Evolutionary conservation across 1,139 yeast species (phyloP).

Genomic region (Geotrichum histeridarum): DNA sequence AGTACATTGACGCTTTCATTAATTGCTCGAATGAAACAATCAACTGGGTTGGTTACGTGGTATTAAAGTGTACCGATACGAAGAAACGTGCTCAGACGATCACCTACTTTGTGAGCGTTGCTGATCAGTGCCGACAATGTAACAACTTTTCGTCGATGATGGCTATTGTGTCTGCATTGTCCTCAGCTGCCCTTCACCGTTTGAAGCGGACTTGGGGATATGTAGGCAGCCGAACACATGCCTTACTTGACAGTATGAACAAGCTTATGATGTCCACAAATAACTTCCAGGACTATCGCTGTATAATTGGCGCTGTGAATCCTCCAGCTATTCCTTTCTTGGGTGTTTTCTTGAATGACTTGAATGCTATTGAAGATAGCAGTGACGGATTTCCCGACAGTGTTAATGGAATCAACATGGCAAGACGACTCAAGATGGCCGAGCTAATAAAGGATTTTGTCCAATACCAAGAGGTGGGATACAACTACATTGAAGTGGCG

Average conservation of each 20-base stretch:
- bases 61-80: slow-evolving; percentile 57
- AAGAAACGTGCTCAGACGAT: slow-evolving; percentile 66
- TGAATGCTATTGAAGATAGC: slow-evolving; percentile 86
- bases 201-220: slow-evolving; percentile 79
- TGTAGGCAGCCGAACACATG: slow-evolving; percentile 51
- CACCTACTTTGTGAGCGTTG: slow-evolving; percentile 72
- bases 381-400: slow-evolving; percentile 67
- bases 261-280: slow-evolving; percentile 81
- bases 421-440: slow-evolving; percentile 69
- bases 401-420: slow-evolving; percentile 65
- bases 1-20: slow-evolving; percentile 57
- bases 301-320: slow-evolving; percentile 61
- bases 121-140: slow-evolving; percentile 68
- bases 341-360: slow-evolving; percentile 84
- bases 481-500: slow-evolving; percentile 56
- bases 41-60: slow-evolving; percentile 75
- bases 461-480: slow-evolving; percentile 62
- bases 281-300: slow-evolving; percentile 84
- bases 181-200: slow-evolving; percentile 82
- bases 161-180: slow-evolving; percentile 82
- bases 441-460: slow-evolving; percentile 72
- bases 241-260: slow-evolving; percentile 64
- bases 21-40: slow-evolving; percentile 80
- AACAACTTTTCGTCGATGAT: slow-evolving; percentile 92
- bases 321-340: slow-evolving; percentile 91